These are phyloP conservation scores for Mortierella sp. DNA, from an alignment of 371 early-diverging fungal species.

Conservation along the genomic window DNA sequence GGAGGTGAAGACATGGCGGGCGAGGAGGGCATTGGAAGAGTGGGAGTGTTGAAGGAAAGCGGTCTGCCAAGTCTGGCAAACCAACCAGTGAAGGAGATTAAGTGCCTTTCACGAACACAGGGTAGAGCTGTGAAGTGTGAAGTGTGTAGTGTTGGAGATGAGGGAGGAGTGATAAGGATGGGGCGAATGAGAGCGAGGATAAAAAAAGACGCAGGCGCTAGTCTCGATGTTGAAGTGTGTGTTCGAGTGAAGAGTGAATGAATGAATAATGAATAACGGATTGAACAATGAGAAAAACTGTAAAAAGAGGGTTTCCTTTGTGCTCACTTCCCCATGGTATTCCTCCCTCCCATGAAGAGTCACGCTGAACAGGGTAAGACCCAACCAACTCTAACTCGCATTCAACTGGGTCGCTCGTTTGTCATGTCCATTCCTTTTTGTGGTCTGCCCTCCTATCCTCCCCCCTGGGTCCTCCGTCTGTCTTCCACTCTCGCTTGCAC, in stretches of 20 bases:
- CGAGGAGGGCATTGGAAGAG: constrained; percentile 22
- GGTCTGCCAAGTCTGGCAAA: background rate
- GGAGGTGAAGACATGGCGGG: constrained; percentile 6
- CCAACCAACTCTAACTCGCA: background rate
- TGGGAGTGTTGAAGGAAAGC: background rate
- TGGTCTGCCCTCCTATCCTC: background rate
- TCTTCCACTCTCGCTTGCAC: background rate
- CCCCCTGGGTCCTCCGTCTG: background rate
- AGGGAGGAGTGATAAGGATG: background rate
- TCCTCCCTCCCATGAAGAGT: background rate
- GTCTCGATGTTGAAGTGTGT: background rate
- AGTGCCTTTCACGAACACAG: background rate
- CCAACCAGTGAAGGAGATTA: background rate
- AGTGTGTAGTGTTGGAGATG: background rate
- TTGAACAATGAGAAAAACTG: too few species aligned
- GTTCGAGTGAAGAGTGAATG: background rate
- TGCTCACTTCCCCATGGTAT: background rate
- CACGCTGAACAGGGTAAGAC: background rate
- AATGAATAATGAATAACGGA: too few species aligned
- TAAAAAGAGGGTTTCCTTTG: background rate
- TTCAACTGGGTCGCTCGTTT: background rate
- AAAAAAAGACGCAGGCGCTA: background rate
- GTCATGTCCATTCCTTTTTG: background rate
- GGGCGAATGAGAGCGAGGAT: background rate
- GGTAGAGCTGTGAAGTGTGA: background rate